Conservation (phyloP, 2,329 filamentous ascomycete species). For the Pseudogymnoascus destructans region DNA sequence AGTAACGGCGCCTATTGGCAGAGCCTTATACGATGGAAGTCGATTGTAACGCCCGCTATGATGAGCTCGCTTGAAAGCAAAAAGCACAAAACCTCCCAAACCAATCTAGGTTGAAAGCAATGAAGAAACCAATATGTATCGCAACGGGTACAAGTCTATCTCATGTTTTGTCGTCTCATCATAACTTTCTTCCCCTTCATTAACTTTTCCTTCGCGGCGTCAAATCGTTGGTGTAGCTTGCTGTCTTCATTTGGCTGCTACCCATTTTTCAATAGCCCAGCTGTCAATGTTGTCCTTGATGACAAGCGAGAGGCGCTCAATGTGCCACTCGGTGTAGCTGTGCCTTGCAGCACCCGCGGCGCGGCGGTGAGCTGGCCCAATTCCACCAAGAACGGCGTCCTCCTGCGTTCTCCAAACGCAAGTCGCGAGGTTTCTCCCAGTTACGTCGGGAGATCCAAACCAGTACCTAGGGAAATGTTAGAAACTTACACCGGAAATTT, state of each 20-base stretch:
- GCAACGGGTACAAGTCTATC: constrained; percentile 1
- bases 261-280: constrained; percentile 54
- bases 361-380: constrained; percentile 47
- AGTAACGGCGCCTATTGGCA: background rate
- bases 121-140: constrained; percentile 4
- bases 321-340: constrained; percentile 53
- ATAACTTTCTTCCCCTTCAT: background rate
- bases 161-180: background rate
- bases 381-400: constrained; percentile 46
- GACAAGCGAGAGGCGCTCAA: constrained; percentile 56
- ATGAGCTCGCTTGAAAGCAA: constrained; percentile 2
- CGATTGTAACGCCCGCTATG: constrained; percentile 5
- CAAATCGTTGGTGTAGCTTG: background rate
- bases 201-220: background rate
- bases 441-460: constrained; percentile 62
- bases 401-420: constrained; percentile 51
- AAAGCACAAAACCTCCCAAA: background rate
- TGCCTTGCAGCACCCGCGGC: constrained; percentile 52
- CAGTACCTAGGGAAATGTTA: constrained; percentile 49
- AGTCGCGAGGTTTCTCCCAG: constrained; percentile 69
- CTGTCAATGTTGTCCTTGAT: constrained; percentile 50
- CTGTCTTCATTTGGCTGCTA: constrained; percentile 11
- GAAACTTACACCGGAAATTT: background rate
- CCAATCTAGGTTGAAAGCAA: background rate
- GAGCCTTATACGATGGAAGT: background rate